These are phyloP conservation scores for Penicillium sp. DNA, from an alignment of 2,329 filamentous ascomycete species.

Conservation along the genomic window DNA sequence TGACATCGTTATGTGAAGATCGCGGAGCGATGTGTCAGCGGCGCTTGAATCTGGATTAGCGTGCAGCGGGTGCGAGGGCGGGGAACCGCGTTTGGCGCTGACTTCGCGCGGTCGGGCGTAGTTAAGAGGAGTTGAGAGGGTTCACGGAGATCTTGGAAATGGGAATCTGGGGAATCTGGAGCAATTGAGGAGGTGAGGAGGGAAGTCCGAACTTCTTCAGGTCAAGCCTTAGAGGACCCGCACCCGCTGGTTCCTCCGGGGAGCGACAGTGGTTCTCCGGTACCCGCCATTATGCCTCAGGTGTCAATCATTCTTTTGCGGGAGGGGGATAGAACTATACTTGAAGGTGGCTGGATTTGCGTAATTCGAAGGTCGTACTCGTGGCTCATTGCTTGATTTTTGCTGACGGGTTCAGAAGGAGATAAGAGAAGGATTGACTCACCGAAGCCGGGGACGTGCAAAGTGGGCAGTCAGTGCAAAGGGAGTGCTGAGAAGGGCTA, in stretches of 20 bases:
- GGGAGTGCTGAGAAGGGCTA: not conserved
- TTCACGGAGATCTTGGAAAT: not conserved
- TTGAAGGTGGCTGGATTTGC: not conserved
- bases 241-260: conserved; percentile 21
- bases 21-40: conserved; percentile 10
- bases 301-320: not conserved
- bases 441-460: not conserved
- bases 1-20: conserved; percentile 24
- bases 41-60: conserved; percentile 7
- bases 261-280: conserved; percentile 26
- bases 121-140: not conserved
- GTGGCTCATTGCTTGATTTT: not conserved
- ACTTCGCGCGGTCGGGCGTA: not conserved
- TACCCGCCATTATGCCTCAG: conserved; percentile 8
- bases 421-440: not conserved
- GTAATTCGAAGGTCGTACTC: not conserved
- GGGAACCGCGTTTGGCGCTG: not conserved
- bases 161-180: conserved; percentile 1
- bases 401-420: not conserved
- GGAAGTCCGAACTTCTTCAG: conserved; percentile 15
- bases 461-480: not conserved
- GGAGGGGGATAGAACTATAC: not conserved
- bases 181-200: conserved; percentile 11
- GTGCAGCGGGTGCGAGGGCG: not conserved
- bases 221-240: conserved; percentile 20